These are phyloP conservation scores for Xerocomellus chrysenteron DNA, from an alignment of 768 basidiomycete species.

Conservation along the genomic window DNA sequence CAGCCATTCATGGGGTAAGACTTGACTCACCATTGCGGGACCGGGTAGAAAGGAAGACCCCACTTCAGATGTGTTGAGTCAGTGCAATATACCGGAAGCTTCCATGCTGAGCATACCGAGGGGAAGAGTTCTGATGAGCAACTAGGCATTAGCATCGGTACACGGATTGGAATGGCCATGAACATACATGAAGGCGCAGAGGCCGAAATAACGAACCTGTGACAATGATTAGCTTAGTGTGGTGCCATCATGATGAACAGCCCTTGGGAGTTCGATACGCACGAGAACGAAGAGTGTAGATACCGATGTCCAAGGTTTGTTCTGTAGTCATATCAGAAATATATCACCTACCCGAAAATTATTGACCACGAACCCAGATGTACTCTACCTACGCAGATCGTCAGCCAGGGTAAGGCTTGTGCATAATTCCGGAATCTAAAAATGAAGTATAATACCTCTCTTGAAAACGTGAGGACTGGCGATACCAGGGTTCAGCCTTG, in stretches of 20 bases:
- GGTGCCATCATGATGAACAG: too few species aligned
- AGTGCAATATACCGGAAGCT: not conserved
- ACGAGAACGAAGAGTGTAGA: not conserved
- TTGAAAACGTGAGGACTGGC: slow-evolving; percentile 1
- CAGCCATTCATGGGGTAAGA: not conserved
- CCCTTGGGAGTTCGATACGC: not conserved
- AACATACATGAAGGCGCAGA: not conserved
- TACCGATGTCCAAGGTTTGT: not conserved
- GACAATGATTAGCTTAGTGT: not conserved
- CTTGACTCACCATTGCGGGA: not conserved
- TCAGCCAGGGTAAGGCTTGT: not conserved
- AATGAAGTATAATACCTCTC: not conserved
- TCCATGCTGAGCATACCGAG: not conserved
- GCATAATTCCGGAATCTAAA: not conserved
- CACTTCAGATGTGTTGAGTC: not conserved
- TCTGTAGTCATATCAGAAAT: not conserved
- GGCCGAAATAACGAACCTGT: slow-evolving; percentile 4
- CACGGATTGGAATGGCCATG: not conserved
- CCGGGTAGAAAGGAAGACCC: not conserved
- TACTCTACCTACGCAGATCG: not conserved
- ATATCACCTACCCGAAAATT: not conserved
- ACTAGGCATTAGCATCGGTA: not conserved
- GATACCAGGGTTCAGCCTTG: not conserved
- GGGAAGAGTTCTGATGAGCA: too few species aligned
- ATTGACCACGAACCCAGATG: slow-evolving; percentile 2